A percentile compares a stretch with the other conserved stretches of the same genome.
phyloP scores from a whole-genome alignment of 192 early-diverging fungal genomes.

The Entophlyctis luteolus region DNA sequence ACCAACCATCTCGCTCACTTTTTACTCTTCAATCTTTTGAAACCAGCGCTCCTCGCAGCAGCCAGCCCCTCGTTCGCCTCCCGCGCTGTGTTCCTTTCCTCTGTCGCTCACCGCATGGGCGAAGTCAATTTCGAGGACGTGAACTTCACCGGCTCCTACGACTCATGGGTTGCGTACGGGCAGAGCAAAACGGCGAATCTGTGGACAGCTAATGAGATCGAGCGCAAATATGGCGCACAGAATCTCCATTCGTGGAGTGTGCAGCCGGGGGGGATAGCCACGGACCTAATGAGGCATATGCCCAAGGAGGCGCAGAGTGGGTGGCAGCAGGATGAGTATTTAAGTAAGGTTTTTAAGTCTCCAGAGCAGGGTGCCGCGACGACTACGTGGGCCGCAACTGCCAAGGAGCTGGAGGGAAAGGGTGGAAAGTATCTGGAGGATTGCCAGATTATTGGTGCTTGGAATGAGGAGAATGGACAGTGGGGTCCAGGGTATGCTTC shows the following conservation, averaged over 20 bases:
- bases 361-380: slow-evolving; percentile 34
- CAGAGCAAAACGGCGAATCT: slow-evolving; percentile 41
- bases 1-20: slow-evolving; percentile 50
- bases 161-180: slow-evolving; percentile 35
- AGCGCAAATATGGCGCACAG: background rate
- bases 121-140: slow-evolving; percentile 30
- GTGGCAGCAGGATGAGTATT: background rate
- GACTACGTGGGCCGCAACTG: slow-evolving; percentile 14
- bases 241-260: slow-evolving; percentile 20
- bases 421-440: slow-evolving; percentile 41
- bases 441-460: slow-evolving; percentile 1
- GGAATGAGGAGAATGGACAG: too few species aligned
- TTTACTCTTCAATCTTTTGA: slow-evolving; percentile 27
- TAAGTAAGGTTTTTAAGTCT: slow-evolving; percentile 17
- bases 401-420: slow-evolving; percentile 33
- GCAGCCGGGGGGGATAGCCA: slow-evolving; percentile 35
- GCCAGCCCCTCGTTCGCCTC: slow-evolving; percentile 26
- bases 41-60: slow-evolving; percentile 22
- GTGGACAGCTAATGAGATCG: slow-evolving; percentile 29
- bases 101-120: slow-evolving; percentile 20
- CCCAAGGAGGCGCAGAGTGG: background rate
- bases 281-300: background rate
- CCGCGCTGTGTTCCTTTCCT: slow-evolving; percentile 32
- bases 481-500: too few species aligned
- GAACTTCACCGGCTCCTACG: slow-evolving; percentile 7